Evolutionary conservation across 495 filamentous ascomycete genomes (phyloP).

Genomic region (Trichoderma virens): DNA sequence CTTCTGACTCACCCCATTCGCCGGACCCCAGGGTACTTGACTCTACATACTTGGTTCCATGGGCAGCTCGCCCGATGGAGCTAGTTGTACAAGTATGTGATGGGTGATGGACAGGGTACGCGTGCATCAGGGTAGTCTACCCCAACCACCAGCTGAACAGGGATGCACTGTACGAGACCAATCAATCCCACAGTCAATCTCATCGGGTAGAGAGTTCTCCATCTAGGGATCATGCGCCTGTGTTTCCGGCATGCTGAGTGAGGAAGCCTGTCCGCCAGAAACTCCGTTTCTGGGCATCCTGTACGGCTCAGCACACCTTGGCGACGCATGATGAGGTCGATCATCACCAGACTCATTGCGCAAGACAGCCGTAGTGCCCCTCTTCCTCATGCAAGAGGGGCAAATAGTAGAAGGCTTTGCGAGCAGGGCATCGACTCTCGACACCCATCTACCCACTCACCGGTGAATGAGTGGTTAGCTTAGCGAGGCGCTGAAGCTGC

Average conservation of each 20-base stretch:
- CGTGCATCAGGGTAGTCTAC: background rate
- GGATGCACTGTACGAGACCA: background rate
- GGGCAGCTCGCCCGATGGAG: background rate
- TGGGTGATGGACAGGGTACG: background rate
- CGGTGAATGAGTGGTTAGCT: background rate
- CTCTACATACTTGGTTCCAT: background rate
- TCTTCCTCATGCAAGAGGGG: constrained; percentile 2
- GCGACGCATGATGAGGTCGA: constrained; percentile 8
- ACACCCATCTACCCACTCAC: background rate
- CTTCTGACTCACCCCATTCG: background rate
- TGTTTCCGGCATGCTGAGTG: background rate
- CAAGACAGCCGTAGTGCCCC: background rate
- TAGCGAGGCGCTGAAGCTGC: constrained; percentile 2
- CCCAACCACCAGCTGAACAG: background rate
- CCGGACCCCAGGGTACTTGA: background rate
- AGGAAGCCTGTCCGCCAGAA: background rate
- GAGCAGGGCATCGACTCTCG: background rate
- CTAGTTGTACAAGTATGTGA: constrained; percentile 1
- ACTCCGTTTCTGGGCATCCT: constrained; percentile 1
- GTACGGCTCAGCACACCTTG: background rate
- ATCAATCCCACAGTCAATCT: background rate
- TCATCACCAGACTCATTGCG: background rate
- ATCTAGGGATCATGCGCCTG: background rate
- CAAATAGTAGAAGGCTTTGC: background rate
- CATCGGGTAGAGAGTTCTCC: background rate